Percentiles rank a stretch among this genome's conserved stretches.
These are phyloP conservation scores for Hermanozyma aechmeae DNA, from an alignment of 805 yeast genomes.

Conservation along the genomic window DNA sequence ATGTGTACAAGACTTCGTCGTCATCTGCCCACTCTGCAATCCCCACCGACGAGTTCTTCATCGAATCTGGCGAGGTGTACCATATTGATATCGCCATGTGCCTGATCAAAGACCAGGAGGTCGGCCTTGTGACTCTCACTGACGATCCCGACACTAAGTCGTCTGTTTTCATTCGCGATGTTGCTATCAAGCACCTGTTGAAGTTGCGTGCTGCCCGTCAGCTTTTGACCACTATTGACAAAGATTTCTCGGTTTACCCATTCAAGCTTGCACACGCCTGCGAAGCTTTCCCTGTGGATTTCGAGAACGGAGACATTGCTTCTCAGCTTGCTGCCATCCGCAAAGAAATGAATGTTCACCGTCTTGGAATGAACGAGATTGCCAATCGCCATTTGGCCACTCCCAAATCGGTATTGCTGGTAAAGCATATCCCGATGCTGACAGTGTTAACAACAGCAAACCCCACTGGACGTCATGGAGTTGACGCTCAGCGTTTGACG, in stretches of 20 bases:
- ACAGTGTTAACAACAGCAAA: slow-evolving; percentile 54
- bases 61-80: slow-evolving; percentile 79
- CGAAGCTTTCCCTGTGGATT: slow-evolving; percentile 48
- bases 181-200: slow-evolving; percentile 69
- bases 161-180: slow-evolving; percentile 76
- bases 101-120: slow-evolving; percentile 45
- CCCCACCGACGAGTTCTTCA: slow-evolving; percentile 65
- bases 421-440: slow-evolving; percentile 65
- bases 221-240: slow-evolving; percentile 62
- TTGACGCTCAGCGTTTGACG: slow-evolving; percentile 55
- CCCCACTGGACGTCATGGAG: slow-evolving; percentile 58
- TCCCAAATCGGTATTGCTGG: slow-evolving; percentile 62
- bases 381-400: slow-evolving; percentile 71
- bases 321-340: slow-evolving; percentile 37
- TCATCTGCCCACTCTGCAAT: slow-evolving; percentile 48
- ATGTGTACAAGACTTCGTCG: too few species aligned
- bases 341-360: slow-evolving; percentile 49
- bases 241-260: slow-evolving; percentile 76
- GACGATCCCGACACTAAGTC: slow-evolving; percentile 51
- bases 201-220: slow-evolving; percentile 68
- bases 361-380: slow-evolving; percentile 75
- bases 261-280: slow-evolving; percentile 75
- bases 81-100: slow-evolving; percentile 76
- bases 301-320: slow-evolving; percentile 18
- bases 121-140: slow-evolving; percentile 63